Evolutionary conservation across 2,329 filamentous ascomycete genomes (phyloP).

Genomic region (Byssoonygena ceratinophila): DNA sequence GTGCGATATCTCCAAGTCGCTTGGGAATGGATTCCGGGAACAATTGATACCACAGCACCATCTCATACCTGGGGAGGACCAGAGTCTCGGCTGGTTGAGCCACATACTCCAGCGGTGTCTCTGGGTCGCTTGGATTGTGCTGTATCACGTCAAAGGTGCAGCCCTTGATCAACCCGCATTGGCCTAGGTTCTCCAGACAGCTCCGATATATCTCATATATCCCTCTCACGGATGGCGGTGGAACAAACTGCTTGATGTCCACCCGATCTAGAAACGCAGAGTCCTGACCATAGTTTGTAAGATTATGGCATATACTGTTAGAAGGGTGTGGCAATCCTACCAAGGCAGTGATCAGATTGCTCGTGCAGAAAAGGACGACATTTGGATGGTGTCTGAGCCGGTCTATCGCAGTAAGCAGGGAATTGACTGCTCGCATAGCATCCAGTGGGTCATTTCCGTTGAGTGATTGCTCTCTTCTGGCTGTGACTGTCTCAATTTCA

Average conservation of each 20-base stretch:
- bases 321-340: slow-evolving; percentile 19
- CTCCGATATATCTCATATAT: slow-evolving; percentile 42
- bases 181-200: slow-evolving; percentile 39
- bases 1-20: slow-evolving; percentile 23
- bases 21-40: slow-evolving; percentile 24
- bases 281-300: slow-evolving; percentile 23
- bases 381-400: slow-evolving; percentile 35
- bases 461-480: slow-evolving; percentile 33
- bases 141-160: slow-evolving; percentile 23
- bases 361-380: slow-evolving; percentile 42
- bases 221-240: slow-evolving; percentile 30
- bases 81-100: slow-evolving; percentile 19
- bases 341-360: slow-evolving; percentile 38
- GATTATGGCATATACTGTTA: neutral
- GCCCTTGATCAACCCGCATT: slow-evolving; percentile 28
- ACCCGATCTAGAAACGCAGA: slow-evolving; percentile 42
- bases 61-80: slow-evolving; percentile 23
- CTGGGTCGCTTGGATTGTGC: slow-evolving; percentile 19
- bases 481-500: slow-evolving; percentile 42
- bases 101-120: slow-evolving; percentile 24
- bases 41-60: slow-evolving; percentile 24
- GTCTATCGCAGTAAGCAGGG: slow-evolving; percentile 41
- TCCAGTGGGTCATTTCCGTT: slow-evolving; percentile 38
- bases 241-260: slow-evolving; percentile 39
- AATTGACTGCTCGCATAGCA: slow-evolving; percentile 41